Conservation (phyloP, 768 basidiomycete genomes). For the Mycena maculata region DNA sequence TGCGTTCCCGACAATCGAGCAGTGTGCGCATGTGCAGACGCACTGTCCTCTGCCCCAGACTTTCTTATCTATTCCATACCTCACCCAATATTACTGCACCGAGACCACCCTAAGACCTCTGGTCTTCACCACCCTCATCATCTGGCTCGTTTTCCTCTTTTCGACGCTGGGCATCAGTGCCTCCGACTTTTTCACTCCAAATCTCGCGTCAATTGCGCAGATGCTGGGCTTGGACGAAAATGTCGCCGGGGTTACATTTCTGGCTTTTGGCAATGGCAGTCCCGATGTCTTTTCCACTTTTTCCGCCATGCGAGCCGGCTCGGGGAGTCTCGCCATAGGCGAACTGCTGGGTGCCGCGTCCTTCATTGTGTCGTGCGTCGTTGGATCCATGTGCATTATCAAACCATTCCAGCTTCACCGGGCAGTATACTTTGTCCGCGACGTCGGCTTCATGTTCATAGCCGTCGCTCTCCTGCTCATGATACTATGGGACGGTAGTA, state of each 20-base stretch:
- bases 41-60: conserved; percentile 71
- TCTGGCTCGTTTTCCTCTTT: conserved; percentile 94
- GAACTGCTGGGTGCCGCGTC: conserved; percentile 95
- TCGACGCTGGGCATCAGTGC: conserved; percentile 95
- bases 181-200: conserved; percentile 97
- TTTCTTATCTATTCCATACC: conserved; percentile 77
- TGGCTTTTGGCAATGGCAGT: conserved; percentile 97
- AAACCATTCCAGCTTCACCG: conserved; percentile 90
- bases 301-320: conserved; percentile 86
- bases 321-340: conserved; percentile 92
- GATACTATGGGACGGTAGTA: conserved; percentile 81
- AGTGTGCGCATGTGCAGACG: conserved; percentile 73
- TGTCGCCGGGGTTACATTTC: conserved; percentile 95
- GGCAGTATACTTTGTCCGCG: conserved; percentile 82
- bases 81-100: conserved; percentile 78
- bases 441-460: conserved; percentile 93
- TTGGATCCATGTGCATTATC: conserved; percentile 98
- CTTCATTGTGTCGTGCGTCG: conserved; percentile 96
- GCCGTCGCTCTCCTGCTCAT: conserved; percentile 81
- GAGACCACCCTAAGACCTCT: conserved; percentile 64
- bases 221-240: conserved; percentile 91
- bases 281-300: conserved; percentile 98
- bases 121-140: conserved; percentile 69
- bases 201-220: conserved; percentile 89
- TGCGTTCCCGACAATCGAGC: conserved; percentile 60